These are phyloP conservation scores for Penicillium coprophilum DNA, from an alignment of 495 filamentous ascomycete species.

Conservation along the genomic window DNA sequence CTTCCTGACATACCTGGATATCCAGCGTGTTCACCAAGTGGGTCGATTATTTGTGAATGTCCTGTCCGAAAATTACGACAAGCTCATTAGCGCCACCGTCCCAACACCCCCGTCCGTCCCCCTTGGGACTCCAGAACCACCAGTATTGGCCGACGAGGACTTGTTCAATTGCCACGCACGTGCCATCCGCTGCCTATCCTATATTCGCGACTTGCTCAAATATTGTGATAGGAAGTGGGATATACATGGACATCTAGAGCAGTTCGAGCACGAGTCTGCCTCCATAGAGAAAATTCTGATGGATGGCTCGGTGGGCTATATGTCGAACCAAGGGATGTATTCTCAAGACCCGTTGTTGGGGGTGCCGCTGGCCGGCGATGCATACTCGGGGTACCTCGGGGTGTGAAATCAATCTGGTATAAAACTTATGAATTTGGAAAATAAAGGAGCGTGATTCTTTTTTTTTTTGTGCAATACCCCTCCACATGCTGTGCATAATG, in stretches of 20 bases:
- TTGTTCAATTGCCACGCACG: conserved; percentile 39
- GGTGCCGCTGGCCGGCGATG: conserved; percentile 30
- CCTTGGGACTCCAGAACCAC: conserved; percentile 37
- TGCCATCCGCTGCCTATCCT: conserved; percentile 35
- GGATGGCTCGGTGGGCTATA: conserved; percentile 18
- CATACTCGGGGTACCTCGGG: conserved; percentile 23
- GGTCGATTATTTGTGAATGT: conserved; percentile 34
- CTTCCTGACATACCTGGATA: conserved; percentile 40
- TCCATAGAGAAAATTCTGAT: conserved; percentile 16
- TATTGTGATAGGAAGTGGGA: conserved; percentile 41
- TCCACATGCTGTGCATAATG: conserved; percentile 1
- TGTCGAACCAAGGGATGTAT: conserved; percentile 13
- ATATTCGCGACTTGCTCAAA: conserved; percentile 35
- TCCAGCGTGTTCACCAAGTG: conserved; percentile 42
- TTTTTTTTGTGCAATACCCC: conserved; percentile 7
- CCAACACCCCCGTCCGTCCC: conserved; percentile 36
- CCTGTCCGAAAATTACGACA: conserved; percentile 35
- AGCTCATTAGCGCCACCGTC: conserved; percentile 34
- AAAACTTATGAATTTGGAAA: neutral
- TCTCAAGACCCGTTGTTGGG: conserved; percentile 12
- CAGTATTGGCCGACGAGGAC: conserved; percentile 37
- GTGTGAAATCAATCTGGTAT: conserved; percentile 1
- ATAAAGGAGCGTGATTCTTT: neutral
- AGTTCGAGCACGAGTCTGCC: conserved; percentile 35
- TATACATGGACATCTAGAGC: conserved; percentile 26